Conservation (phyloP, 2,329 filamentous ascomycete genomes). For the Alternaria triticimaculans region DNA sequence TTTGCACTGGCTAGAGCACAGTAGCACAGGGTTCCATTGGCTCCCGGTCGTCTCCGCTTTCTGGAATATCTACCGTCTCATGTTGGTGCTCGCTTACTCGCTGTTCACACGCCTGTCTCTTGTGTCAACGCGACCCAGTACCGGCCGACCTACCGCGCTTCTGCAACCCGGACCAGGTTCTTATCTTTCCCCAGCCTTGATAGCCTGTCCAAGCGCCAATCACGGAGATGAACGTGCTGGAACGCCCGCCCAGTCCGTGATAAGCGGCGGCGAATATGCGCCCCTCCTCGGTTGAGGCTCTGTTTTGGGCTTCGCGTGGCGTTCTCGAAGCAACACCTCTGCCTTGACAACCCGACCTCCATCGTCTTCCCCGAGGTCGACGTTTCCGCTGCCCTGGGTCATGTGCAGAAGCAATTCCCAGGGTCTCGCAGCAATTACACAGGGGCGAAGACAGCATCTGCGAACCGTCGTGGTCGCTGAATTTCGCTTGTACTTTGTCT, state of each 20-base stretch:
- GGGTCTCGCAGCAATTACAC: not conserved
- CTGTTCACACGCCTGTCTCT: conserved; percentile 19
- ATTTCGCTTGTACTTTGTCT: not conserved
- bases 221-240: conserved; percentile 20
- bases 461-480: not conserved
- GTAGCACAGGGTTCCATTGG: conserved; percentile 32
- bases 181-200: conserved; percentile 43
- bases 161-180: conserved; percentile 31
- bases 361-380: conserved; percentile 34
- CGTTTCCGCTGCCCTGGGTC: conserved; percentile 7
- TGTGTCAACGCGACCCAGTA: conserved; percentile 25
- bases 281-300: conserved; percentile 45
- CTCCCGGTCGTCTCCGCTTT: conserved; percentile 41
- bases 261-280: conserved; percentile 47
- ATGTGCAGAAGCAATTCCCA: not conserved
- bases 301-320: conserved; percentile 35
- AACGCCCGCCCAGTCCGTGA: conserved; percentile 27
- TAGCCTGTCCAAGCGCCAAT: conserved; percentile 26
- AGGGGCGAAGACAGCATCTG: not conserved
- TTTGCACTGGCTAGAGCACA: conserved; percentile 33
- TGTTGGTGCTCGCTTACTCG: conserved; percentile 28
- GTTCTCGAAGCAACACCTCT: conserved; percentile 36
- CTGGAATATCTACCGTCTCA: conserved; percentile 18
- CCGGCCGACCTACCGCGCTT: conserved; percentile 26
- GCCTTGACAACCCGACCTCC: conserved; percentile 28